A percentile compares a stretch with the other conserved stretches of the same genome.
Evolutionary conservation across 2,329 filamentous ascomycete species (phyloP).

Genomic region (Alternaria tenuissima): DNA sequence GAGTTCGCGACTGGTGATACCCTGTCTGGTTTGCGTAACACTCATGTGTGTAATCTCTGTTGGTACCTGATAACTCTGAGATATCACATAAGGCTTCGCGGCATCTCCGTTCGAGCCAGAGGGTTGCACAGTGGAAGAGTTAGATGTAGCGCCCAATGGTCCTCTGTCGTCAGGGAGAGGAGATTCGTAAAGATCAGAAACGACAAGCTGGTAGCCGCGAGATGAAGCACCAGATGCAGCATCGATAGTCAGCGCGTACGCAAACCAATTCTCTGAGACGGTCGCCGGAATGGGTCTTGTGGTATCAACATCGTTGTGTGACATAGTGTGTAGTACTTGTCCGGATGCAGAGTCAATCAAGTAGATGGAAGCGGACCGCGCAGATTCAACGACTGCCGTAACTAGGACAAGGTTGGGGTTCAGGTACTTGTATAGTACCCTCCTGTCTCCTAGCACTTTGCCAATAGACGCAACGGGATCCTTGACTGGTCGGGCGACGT

Average conservation of each 20-base stretch:
- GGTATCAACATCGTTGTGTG: constrained; percentile 76
- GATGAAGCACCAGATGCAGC: constrained; percentile 62
- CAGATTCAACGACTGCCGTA: constrained; percentile 69
- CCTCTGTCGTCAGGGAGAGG: constrained; percentile 84
- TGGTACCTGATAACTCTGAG: constrained; percentile 82
- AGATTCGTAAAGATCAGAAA: constrained; percentile 92
- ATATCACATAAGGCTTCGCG: constrained; percentile 75
- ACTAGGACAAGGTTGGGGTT: constrained; percentile 86
- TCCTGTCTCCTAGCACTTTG: constrained; percentile 87
- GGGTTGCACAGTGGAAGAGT: constrained; percentile 80
- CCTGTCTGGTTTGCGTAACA: constrained; percentile 89
- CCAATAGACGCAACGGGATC: constrained; percentile 96
- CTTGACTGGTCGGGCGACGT: constrained; percentile 74
- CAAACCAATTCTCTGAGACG: constrained; percentile 94
- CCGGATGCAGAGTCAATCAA: constrained; percentile 89
- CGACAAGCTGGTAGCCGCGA: constrained; percentile 84
- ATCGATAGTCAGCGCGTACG: constrained; percentile 76
- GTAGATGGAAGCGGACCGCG: constrained; percentile 73
- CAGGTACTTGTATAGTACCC: constrained; percentile 97
- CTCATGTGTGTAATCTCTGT: constrained; percentile 80
- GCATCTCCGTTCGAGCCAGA: constrained; percentile 64
- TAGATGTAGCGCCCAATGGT: constrained; percentile 71
- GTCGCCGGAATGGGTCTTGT: constrained; percentile 76
- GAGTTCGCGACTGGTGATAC: constrained; percentile 84
- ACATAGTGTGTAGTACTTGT: constrained; percentile 74